Evolutionary conservation across 257 asterid genomes (phyloP).

Genomic region (Ligustrum vulgare): DNA sequence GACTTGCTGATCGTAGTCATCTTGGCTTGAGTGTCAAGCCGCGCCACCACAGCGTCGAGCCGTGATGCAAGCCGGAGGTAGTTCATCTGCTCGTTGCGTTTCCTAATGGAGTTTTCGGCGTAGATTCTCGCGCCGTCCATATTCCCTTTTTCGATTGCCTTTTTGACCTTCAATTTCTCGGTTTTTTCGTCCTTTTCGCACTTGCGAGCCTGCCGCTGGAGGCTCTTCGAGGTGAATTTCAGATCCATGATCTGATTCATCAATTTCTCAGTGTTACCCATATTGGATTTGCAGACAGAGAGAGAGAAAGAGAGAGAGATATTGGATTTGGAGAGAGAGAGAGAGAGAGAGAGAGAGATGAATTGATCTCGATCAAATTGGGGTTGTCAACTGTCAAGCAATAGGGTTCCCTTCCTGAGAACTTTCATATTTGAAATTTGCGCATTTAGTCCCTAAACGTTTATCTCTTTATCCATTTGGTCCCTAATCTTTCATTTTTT

Average conservation of each 20-base stretch:
- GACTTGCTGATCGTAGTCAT: constrained; percentile 84
- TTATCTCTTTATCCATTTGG: too few species aligned
- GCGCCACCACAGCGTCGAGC: constrained; percentile 94
- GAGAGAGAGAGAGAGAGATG: too few species aligned
- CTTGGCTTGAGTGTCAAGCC: constrained; percentile 97
- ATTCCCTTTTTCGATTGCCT: constrained; percentile 97
- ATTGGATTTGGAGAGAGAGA: constrained; percentile 14
- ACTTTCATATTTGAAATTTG: too few species aligned
- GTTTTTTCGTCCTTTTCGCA: constrained; percentile 96
- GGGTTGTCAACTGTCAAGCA: too few species aligned
- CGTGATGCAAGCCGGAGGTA: constrained; percentile 91
- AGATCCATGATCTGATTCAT: constrained; percentile 95
- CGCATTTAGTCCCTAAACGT: too few species aligned
- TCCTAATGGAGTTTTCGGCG: constrained; percentile 97
- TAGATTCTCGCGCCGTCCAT: constrained; percentile 98
- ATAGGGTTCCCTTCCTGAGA: too few species aligned
- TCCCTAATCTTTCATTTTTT: too few species aligned
- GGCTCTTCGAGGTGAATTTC: constrained; percentile 81
- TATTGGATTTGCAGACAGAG: constrained; percentile 28
- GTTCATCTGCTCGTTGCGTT: constrained; percentile 94
- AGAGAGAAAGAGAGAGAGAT: too few species aligned
- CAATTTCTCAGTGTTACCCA: constrained; percentile 91
- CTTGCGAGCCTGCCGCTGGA: constrained; percentile 84
- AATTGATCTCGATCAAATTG: too few species aligned
- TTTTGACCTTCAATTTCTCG: constrained; percentile 87